Evolutionary conservation across 2,329 filamentous ascomycete genomes (phyloP), one percentile per base, ranked within the genome.

Genomic region (Trichoderma cornu-damae): DNA sequence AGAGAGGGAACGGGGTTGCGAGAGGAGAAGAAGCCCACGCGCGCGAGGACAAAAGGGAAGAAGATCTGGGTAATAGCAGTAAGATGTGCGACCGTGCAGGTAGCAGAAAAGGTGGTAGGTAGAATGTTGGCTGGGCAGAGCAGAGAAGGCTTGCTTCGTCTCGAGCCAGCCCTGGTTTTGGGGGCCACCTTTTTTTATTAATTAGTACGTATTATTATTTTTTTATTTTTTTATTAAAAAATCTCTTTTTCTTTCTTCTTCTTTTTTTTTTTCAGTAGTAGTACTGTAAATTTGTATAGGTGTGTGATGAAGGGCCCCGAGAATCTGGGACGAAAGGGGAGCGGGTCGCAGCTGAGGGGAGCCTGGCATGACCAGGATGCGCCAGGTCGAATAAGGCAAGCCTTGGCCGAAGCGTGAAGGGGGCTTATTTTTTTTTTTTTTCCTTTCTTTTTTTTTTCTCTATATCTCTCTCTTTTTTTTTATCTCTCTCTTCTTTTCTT

Each of bases 311-410:
- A 53, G 18, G 28, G 51, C 52, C 58, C 58, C 58, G 52, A 53
- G 53, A 53, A 57, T 42, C 51, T 46, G 57, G 58, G 58, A 46
- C 47, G 52, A 51, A 51, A 35, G 52, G 49, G 42, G 26, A 55
- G 57, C 42, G 57, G 57, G 51, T 59, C 44, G 49, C 57, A 59
- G 57, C 57, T 59, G 57, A 59, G 51, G n/a, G 51, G 49, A 56
- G 50, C 50, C 57, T 56, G 44, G 57, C 32, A 49, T 30, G 44
- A 37, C 51, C 50, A 59, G 57, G 50, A 54, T 43, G 43, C 18
- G 50, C 50, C 50, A 43, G 43, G 32, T 30, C 57, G 28, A 59
- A 59, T 56, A 37, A 59, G 57, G 57, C 44, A 58, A 53, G 56
- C 56, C 40, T 47, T 43, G 57, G 57, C 57, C 57, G 57, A 59